Percentiles rank a stretch among this genome's conserved stretches.
Conservation (phyloP, 176 grass and related monocot genomes). For the Neostapfia colusana region DNA sequence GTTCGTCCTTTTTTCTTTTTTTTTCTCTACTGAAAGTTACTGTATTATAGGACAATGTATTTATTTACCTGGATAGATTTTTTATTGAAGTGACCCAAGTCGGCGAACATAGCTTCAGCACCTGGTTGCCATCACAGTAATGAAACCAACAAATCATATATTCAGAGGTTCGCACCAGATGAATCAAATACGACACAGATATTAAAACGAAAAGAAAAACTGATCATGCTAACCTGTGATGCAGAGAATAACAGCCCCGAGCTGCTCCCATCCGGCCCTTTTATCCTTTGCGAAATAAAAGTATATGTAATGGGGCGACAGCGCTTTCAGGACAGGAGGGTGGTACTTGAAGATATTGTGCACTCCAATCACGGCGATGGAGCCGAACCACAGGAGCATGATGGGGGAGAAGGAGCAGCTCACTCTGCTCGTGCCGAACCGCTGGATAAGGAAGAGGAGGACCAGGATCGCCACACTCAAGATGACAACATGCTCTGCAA, state of each 20-base stretch:
- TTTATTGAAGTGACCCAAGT: constrained; percentile 75
- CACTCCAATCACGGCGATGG: constrained; percentile 46
- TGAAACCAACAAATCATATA: too few species aligned
- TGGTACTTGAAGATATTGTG: constrained; percentile 58
- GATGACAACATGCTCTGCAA: constrained; percentile 54
- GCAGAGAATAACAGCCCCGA: constrained; percentile 58
- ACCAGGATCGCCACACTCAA: constrained; percentile 53
- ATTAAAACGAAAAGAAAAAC: neutral
- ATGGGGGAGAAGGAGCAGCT: constrained; percentile 65
- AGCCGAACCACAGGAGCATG: constrained; percentile 63
- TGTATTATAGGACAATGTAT: neutral
- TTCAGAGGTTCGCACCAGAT: neutral
- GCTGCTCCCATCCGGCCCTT: constrained; percentile 50
- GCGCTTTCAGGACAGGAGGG: constrained; percentile 57
- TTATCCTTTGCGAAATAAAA: constrained; percentile 51
- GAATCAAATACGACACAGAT: neutral
- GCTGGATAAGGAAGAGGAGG: constrained; percentile 56
- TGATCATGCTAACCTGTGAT: constrained; percentile 47
- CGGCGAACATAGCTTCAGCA: constrained; percentile 77
- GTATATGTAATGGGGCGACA: constrained; percentile 60
- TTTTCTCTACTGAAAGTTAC: too few species aligned
- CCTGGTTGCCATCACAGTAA: constrained; percentile 38
- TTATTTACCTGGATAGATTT: constrained; percentile 55
- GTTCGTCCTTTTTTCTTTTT: neutral
- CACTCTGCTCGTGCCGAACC: constrained; percentile 58